Base-by-base conservation (phyloP, 805 yeast genomes). In the Phaffomyces antillensis region DNA sequence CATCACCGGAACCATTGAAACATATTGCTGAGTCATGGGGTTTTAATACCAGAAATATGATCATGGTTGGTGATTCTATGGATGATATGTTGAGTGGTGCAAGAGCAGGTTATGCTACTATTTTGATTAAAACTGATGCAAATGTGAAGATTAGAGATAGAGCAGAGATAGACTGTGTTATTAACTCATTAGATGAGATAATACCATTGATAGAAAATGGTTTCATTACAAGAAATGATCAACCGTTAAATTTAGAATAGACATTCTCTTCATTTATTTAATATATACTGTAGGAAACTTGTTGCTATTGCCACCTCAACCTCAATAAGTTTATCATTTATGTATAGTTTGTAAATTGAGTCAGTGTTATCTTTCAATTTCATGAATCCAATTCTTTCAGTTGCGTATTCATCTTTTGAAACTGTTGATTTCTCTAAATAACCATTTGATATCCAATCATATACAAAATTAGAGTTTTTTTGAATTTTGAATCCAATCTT, bases 21-120 rank as follows among this genome's bases (percentile, higher is more conserved):
- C 76, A 79, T 50, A 81, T 83, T 23, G 75, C 81, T 3, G 47
- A 64, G 34, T 41, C 53, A 4, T 76, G 84, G 80, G 68, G 66
- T 2, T 40, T 74, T 16, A 52, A 60, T 1, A 76, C 84, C 0
- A 51, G 60, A 16, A 65, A 73, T 35, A 49, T 82, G 28, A 56
- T 81, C 7, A 83, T 83, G 89, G 83, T 83, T 15, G 90, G 90
- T 12, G 89, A 83, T 56, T 82, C 88, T 0, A 60, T 68, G 36
- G 89, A 83, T 60, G 90, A 83, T 54, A 77, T 83, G 79, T 62
- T 54, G 36, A 76, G 85, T 28, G 89, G 87, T 4, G 58, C 68
- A 28, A 52, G 64, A n/a, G 88, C 89, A 1, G 88, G 88, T 0
- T 74, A 76, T 37, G 65, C 72, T 3, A 73, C 86, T 0, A 65